Base-by-base conservation (phyloP, 2,329 filamentous ascomycete species). In the Aureobasidium zeae region DNA sequence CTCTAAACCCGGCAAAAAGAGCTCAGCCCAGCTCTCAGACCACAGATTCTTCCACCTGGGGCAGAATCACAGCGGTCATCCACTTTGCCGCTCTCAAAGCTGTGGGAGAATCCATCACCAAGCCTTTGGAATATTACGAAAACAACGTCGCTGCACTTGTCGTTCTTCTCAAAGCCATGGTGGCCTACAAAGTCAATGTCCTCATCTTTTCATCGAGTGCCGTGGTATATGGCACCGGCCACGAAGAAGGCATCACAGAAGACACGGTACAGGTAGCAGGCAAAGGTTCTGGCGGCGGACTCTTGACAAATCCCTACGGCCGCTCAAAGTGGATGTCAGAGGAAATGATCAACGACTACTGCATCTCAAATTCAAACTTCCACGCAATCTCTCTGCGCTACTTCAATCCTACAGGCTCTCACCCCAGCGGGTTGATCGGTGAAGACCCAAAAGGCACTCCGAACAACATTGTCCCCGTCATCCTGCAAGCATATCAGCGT, bases 51-150 rank as follows among this genome's bases (percentile, higher is more conserved):
- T 50, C 55, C 11, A 56, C 64, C 13, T 58, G 59, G 41, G 77
- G 74, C 2, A 67, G 63, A 21, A 78, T 81, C 48, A 63, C 65
- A 0, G 77, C 76, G 1, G 76, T 82, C n/a, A 80, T 83, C 46
- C 79, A 83, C 54, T 82, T 82, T 51, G 79, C 79, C 11, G 79
- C 79, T 1, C 74, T 75, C 65, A 82, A 82, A 57, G 76, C 77
- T 2, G 77, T 81, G 0, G 71, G 71, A 19, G 77, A 83, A 52
- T 80, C 75, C 31, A 80, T 81, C 48, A 59, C 62, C 19, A 63
- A 68, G 46, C 78, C 78, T 0, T 59, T 82, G 45, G 71, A 72
- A 47, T 83, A 83, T 60, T 83, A 82, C 59, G 68, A 70, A 47
- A 83, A 82, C 64, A 83, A 83, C 48, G 76, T 82, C 22, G 73